Evolutionary conservation across 345 rosid genomes (phyloP), one percentile per base, ranked within the genome.

Genomic region (Angophora floribunda): DNA sequence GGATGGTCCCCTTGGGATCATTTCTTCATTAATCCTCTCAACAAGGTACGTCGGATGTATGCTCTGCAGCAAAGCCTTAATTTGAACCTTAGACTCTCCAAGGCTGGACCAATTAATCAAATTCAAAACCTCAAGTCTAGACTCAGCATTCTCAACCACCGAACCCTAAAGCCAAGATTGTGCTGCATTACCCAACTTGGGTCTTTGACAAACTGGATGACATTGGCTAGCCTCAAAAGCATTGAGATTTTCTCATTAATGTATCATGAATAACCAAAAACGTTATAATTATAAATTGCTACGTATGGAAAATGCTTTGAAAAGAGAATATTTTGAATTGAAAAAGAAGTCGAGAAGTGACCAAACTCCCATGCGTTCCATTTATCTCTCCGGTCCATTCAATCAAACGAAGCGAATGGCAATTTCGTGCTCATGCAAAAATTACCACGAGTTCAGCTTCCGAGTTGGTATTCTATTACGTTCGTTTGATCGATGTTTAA

Each of bases 211-310:
- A 63, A 17, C 7, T 21, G 11, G 24, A 11, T 21, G 11, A 19
- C 61, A 4, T 53, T 9, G 59, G 9, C 19, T 9, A 21, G 2
- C 59, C 59, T 61, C 9, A 15, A 28, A 63, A 63, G 36, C n/a
- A 63, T 16, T 36, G 36, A 63, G 36, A 14, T 63, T 63, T 63
- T n/a, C 36, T 63, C 75, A n/a, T n/a, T 63, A 16, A 63, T n/a
- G 75, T 19, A 63, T n/a, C 8, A 1, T 15, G 16, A 63, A 13
- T 36, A 1, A 63, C 19, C 36, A 63, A n/a, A 63, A 4, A 14
- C 13, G 16, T n/a, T 9, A 13, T 61, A 1, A 0, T 3, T 14
- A 19, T n/a, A 6, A 16, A 63, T 1, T 2, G 19, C 17, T 14
- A 63, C 41, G 3, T 6, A 4, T 55, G 7, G 19, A 63, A 63